Percentiles rank a stretch among this genome's conserved stretches.
phyloP scores from a whole-genome alignment of 139 green algal species.

The Chlorella sp. region DNA sequence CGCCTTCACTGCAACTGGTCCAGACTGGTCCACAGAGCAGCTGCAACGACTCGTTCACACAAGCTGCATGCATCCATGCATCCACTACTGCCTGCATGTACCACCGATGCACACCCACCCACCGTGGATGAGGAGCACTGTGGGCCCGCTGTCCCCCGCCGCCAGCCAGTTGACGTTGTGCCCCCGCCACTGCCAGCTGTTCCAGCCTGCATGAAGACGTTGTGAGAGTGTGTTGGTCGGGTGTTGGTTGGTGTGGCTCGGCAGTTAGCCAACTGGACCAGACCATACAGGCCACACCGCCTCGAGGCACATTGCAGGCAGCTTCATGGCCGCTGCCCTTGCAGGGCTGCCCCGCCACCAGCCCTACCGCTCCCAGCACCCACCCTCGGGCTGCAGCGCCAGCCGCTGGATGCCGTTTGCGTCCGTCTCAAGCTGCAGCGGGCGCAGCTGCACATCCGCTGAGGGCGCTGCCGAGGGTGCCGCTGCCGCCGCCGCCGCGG shows the following conservation, averaged over 20 bases:
- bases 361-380: too few relatives aligned
- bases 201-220: constrained; percentile 62
- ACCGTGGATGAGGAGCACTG: not conserved
- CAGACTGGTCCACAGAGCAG: too few relatives aligned
- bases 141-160: not conserved
- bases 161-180: constrained; percentile 68
- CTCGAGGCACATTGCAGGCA: too few relatives aligned
- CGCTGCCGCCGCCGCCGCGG: not conserved
- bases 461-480: not conserved
- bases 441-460: not conserved
- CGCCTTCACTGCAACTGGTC: too few relatives aligned
- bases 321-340: too few relatives aligned
- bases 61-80: too few relatives aligned
- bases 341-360: too few relatives aligned
- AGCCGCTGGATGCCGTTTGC: constrained; percentile 23
- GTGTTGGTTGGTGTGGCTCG: too few relatives aligned
- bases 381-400: constrained; percentile 37
- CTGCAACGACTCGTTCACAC: too few relatives aligned
- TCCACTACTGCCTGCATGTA: not conserved
- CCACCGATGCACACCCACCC: not conserved
- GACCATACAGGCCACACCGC: too few relatives aligned
- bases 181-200: constrained; percentile 75
- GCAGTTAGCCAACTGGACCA: too few relatives aligned
- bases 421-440: not conserved
- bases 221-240: too few relatives aligned